Conservation (phyloP, 2,329 filamentous ascomycete genomes). For the Trichophyton simii region DNA sequence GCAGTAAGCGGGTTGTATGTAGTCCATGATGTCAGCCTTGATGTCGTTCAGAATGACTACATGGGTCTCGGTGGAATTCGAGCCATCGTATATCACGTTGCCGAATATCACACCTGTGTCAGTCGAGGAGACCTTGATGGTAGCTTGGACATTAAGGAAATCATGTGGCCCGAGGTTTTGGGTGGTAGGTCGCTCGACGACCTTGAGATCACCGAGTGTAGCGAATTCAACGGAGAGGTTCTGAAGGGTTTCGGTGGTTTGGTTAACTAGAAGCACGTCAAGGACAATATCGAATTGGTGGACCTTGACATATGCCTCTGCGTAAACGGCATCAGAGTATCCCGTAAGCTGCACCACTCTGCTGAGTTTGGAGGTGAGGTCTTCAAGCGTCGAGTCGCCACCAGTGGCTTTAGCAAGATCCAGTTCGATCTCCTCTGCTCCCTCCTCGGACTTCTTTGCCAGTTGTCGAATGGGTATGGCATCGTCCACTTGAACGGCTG, state of each 20-base stretch:
- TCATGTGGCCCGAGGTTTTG: slow-evolving; percentile 92
- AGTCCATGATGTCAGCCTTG: slow-evolving; percentile 99
- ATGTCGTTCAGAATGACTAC: slow-evolving; percentile 97
- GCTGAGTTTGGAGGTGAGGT: slow-evolving; percentile 85
- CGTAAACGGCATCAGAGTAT: slow-evolving; percentile 96
- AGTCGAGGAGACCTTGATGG: slow-evolving; percentile 95
- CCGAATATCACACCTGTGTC: slow-evolving; percentile 98
- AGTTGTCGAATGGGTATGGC: slow-evolving; percentile 86
- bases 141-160: slow-evolving; percentile 96
- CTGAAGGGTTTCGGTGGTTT: slow-evolving; percentile 90
- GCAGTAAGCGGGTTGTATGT: slow-evolving; percentile 93
- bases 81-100: slow-evolving; percentile 93
- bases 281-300: slow-evolving; percentile 98
- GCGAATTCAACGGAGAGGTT: slow-evolving; percentile 97
- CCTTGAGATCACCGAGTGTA: slow-evolving; percentile 94
- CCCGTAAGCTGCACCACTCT: slow-evolving; percentile 93
- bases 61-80: slow-evolving; percentile 82
- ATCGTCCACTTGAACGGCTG: slow-evolving; percentile 88
- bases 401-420: slow-evolving; percentile 92
- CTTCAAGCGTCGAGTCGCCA: slow-evolving; percentile 70
- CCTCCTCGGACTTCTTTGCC: slow-evolving; percentile 79
- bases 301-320: slow-evolving; percentile 97
- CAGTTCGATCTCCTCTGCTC: slow-evolving; percentile 70
- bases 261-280: slow-evolving; percentile 91
- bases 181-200: slow-evolving; percentile 89